Evolutionary conservation across 2,329 filamentous ascomycete genomes (phyloP).

Genomic region (Thermoascus crustaceus): DNA sequence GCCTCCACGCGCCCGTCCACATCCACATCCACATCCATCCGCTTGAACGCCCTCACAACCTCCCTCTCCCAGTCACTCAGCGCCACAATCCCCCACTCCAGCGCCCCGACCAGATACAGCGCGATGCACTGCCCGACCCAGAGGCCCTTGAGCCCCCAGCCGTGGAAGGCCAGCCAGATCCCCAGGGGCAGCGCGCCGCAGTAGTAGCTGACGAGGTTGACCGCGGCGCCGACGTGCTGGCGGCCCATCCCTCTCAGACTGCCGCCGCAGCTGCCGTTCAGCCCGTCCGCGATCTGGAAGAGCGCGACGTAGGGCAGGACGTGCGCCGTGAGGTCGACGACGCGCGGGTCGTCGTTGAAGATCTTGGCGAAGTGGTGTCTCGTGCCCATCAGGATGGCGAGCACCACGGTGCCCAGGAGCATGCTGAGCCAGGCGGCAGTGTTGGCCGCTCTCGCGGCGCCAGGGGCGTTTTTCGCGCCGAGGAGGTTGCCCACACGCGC

Average conservation of each 20-base stretch:
- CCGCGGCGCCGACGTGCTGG: conserved; percentile 74
- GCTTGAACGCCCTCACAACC: conserved; percentile 60
- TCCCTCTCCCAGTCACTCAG: conserved; percentile 69
- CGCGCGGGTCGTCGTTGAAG: conserved; percentile 69
- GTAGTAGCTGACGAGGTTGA: conserved; percentile 80
- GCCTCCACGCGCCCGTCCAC: conserved; percentile 22
- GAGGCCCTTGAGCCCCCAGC: conserved; percentile 70
- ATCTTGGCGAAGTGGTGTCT: conserved; percentile 66
- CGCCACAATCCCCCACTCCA: conserved; percentile 74
- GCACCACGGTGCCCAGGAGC: conserved; percentile 57
- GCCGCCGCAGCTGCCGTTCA: conserved; percentile 79
- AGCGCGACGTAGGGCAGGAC: conserved; percentile 81
- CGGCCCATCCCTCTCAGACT: conserved; percentile 74
- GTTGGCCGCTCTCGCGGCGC: conserved; percentile 65
- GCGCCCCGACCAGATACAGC: conserved; percentile 66
- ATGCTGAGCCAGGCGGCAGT: conserved; percentile 66
- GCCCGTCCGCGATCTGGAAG: conserved; percentile 82
- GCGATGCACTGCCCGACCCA: conserved; percentile 81
- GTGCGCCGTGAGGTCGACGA: conserved; percentile 64
- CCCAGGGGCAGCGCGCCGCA: conserved; percentile 71
- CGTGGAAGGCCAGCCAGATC: conserved; percentile 76
- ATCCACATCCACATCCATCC: conserved; percentile 60
- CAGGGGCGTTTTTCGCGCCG: conserved; percentile 56
- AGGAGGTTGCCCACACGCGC: conserved; percentile 72
- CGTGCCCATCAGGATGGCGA: conserved; percentile 61